Evolutionary conservation across 345 rosid species (phyloP).

Genomic region (Cardamine resedifolia): DNA sequence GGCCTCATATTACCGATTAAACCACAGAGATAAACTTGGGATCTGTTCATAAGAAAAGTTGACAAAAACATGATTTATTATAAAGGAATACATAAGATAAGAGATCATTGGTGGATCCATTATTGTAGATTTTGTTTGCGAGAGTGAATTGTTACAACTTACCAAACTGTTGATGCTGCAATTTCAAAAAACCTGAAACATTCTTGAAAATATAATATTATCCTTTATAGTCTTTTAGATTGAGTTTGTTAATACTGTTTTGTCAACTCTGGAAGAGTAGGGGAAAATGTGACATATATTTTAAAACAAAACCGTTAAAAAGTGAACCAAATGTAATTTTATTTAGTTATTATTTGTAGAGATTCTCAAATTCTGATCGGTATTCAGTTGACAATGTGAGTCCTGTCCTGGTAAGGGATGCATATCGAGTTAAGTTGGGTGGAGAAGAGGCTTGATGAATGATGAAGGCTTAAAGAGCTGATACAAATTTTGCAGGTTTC

Average conservation of each 20-base stretch:
- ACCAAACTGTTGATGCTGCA: slow-evolving; percentile 14
- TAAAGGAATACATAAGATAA: slow-evolving; percentile 32
- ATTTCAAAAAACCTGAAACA: neutral
- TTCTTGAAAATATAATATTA: neutral
- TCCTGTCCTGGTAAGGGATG: no score
- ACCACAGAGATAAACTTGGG: neutral
- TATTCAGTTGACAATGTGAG: neutral
- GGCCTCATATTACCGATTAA: slow-evolving; percentile 1
- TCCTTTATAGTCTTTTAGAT: neutral
- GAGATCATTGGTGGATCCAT: slow-evolving; percentile 23
- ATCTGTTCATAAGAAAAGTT: slow-evolving; percentile 27
- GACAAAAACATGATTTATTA: slow-evolving; percentile 20
- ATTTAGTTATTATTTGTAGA: neutral
- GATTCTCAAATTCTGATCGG: neutral
- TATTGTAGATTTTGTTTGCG: slow-evolving; percentile 17
- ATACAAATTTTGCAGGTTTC: no score
- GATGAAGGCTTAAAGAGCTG: no score
- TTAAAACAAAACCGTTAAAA: no score
- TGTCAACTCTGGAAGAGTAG: no score
- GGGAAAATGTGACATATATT: no score
- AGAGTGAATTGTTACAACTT: slow-evolving; percentile 5
- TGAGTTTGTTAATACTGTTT: neutral
- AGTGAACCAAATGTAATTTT: neutral
- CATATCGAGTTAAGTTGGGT: no score
- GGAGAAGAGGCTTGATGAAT: no score